These are phyloP conservation scores for Mycena latifolia DNA, from an alignment of 768 basidiomycete species.

Conservation along the genomic window DNA sequence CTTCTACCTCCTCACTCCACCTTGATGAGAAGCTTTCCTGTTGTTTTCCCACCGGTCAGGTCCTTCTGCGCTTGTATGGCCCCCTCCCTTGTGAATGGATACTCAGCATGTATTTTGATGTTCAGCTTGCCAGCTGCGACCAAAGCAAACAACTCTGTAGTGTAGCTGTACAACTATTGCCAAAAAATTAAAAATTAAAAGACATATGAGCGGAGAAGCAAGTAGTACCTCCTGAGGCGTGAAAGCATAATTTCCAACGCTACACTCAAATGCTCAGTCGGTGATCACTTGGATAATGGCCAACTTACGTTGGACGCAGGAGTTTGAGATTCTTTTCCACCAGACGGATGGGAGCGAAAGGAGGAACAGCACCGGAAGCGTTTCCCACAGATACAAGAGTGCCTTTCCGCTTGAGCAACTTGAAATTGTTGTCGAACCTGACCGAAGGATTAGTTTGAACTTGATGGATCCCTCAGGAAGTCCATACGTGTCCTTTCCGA, in stretches of 20 bases:
- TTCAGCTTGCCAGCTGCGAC: slow-evolving; percentile 72
- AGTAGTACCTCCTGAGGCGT: slow-evolving; percentile 72
- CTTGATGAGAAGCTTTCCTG: slow-evolving; percentile 87
- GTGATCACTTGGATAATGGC: not conserved
- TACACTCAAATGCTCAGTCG: slow-evolving; percentile 42
- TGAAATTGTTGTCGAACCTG: slow-evolving; percentile 85
- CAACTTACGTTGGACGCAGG: slow-evolving; percentile 77
- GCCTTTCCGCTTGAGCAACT: slow-evolving; percentile 86
- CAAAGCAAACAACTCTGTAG: slow-evolving; percentile 71
- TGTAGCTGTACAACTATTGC: slow-evolving; percentile 66
- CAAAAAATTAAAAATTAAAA: too few species aligned
- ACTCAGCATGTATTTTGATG: slow-evolving; percentile 75
- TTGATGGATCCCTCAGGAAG: slow-evolving; percentile 1
- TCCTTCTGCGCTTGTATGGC: slow-evolving; percentile 83
- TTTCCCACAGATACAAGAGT: slow-evolving; percentile 94
- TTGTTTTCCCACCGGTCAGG: slow-evolving; percentile 80
- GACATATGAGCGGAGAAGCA: not conserved
- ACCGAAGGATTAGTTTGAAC: slow-evolving; percentile 14
- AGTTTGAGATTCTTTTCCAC: slow-evolving; percentile 86
- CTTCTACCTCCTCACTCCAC: slow-evolving; percentile 15
- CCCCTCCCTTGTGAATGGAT: slow-evolving; percentile 87
- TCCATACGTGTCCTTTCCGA: slow-evolving; percentile 94
- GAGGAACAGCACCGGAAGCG: slow-evolving; percentile 86
- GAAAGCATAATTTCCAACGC: slow-evolving; percentile 77
- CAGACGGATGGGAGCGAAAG: slow-evolving; percentile 81